Base-by-base conservation (phyloP, 768 basidiomycete genomes). In the Boletus subcaerulescens region DNA sequence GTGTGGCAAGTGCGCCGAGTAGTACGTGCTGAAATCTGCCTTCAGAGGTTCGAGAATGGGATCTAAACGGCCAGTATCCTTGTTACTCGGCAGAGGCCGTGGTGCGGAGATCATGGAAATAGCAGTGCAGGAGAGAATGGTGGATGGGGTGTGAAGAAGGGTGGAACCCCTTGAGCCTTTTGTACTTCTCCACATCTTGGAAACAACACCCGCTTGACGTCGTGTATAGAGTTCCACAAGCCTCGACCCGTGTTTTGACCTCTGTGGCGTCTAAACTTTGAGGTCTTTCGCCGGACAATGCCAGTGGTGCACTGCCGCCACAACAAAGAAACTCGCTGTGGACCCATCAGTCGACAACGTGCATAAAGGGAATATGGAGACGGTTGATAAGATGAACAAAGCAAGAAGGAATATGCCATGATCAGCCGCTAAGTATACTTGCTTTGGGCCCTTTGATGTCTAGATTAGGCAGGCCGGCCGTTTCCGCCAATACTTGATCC, bases 301-400 rank as follows among this genome's bases (percentile, higher is more conserved):
- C 47, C 32, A 24, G 52, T 42, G 42, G 46, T 26, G 39, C 49
- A 57, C 49, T 50, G 52, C 48, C 50, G 33, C 62, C 47, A 57
- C 56, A 50, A 47, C 60, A 56, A 56, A 64, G 47, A 18, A 36
- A 43, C 24, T 56, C 15, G 48, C 40, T 52, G 53, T 56, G 54
- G 52, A 49, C 12, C 12, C 50, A 36, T 46, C 33, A 52, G 15
- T 11, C 44, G 20, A 51, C n/a, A 43, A 40, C 20, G 24, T 35
- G 31, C 35, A 32, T 33, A 56, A 45, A 29, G 33, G 36, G 31
- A 40, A 32, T n/a, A 46, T 56, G 45, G 56, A 20, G 52, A 48
- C 48, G 35, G 46, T 60, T 40, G 56, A 43, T 24, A 56, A 48
- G 58, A 46, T 31, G 52, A 45, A 72, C 62, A 72, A 70, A 70